Evolutionary conservation across 257 asterid species (phyloP), one percentile per base, ranked within the genome.

Genomic region (Solanum peruvianum): DNA sequence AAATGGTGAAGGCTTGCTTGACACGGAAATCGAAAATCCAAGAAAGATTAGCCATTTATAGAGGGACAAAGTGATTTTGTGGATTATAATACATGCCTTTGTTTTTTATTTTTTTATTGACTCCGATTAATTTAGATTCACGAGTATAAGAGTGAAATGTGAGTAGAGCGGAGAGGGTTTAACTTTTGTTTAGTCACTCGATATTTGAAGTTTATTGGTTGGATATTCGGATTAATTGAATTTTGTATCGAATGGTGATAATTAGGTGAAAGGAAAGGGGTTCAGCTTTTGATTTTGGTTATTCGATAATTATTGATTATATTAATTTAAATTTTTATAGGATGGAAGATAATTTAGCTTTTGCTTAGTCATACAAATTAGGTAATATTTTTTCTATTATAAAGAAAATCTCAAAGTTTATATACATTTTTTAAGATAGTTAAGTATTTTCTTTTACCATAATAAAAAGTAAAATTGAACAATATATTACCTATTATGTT

Each of bases 11-110:
- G 78, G 72, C 87, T 86, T 95, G 98, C 93, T 93, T 88, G 92
- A 93, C 98, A 95, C 96, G 98, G 97, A 93, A 94, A 93, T 92
- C 95, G 95, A 94, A 90, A 92, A 90, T 86, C 91, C 14, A 71
- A 85, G 27, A 52, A 86, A 69, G 82, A 70, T 44, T 5, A 80
- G 66, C 42, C 66, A 27, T 47, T 80, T 15, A 44, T 23, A 27
- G 39, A 9, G n/a, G 62, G 84, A 45, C 84, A 77, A 77, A 77
- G 25, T 77, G 62, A 44, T 10, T 20, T 15, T 77, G 84, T 77
- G 25, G 39, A 77, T 77, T 25, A 44, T 62, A n/a, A 69, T 77
- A 44, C 23, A 29, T 77, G 39, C 15, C 27, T 62, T 60, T 9
- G 23, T 56, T 77, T 44, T n/a, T 1, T 21, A 33, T 33, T 33